These are phyloP conservation scores for Aristolochia californica DNA, from an alignment of 164 flowering plant genomes.

Conservation along the genomic window DNA sequence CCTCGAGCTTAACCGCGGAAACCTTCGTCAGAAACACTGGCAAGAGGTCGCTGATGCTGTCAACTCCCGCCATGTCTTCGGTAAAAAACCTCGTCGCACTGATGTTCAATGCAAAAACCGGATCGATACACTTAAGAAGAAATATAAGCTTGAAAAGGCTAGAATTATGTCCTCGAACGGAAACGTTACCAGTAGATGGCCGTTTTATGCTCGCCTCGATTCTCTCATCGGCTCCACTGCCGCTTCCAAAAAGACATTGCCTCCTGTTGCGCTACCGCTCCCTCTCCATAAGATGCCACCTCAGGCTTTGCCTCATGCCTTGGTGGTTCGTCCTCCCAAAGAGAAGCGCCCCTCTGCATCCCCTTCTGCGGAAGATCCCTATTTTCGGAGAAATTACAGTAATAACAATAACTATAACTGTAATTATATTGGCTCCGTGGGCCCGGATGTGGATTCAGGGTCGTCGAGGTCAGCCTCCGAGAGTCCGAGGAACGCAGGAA, in stretches of 20 bases:
- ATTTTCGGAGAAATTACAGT: constrained; percentile 31
- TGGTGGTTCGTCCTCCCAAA: constrained; percentile 15
- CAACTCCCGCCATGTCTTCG: constrained; percentile 49
- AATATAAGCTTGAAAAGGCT: constrained; percentile 78
- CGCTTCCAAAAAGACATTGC: constrained; percentile 10
- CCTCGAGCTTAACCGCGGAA: constrained; percentile 68
- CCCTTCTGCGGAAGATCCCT: constrained; percentile 20
- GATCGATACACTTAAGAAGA: constrained; percentile 90
- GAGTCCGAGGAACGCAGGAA: constrained; percentile 23
- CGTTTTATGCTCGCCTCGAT: constrained; percentile 19
- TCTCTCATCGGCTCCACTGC: constrained; percentile 14
- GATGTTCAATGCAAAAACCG: constrained; percentile 95
- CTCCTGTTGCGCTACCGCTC: constrained; percentile 31
- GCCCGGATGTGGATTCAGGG: constrained; percentile 21
- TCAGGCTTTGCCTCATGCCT: constrained; percentile 13
- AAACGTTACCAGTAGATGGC: constrained; percentile 17
- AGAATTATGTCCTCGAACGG: constrained; percentile 38
- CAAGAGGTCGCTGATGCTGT: constrained; percentile 83
- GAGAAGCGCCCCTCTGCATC: constrained; percentile 15
- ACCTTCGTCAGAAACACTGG: constrained; percentile 91
- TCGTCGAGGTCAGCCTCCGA: constrained; percentile 16
- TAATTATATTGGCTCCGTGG: constrained; percentile 40
- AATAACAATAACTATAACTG: constrained; percentile 18
- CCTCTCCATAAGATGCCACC: constrained; percentile 17
- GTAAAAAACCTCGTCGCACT: constrained; percentile 56